Evolutionary conservation across 192 early-diverging fungal genomes (phyloP).

Genomic region (Diversispora eburnea): DNA sequence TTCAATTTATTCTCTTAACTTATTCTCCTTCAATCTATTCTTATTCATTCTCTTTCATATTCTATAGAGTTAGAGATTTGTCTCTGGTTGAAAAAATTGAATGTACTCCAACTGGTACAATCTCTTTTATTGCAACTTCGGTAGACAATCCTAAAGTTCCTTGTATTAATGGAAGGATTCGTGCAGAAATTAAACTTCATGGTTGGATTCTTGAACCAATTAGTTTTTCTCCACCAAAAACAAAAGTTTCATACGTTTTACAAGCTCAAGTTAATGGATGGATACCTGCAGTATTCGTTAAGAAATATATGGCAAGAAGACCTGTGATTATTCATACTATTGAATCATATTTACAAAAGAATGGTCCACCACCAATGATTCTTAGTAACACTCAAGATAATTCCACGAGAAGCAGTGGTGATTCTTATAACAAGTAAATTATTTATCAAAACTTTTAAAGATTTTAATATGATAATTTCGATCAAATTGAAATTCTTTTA

Average conservation of each 20-base stretch:
- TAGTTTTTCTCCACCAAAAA: slow-evolving; percentile 43
- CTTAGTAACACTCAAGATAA: not conserved
- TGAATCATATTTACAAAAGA: slow-evolving; percentile 51
- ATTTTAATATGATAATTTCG: too few species aligned
- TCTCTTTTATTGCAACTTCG: slow-evolving; percentile 48
- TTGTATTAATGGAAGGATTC: slow-evolving; percentile 38
- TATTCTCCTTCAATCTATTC: not conserved
- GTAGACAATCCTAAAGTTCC: slow-evolving; percentile 49
- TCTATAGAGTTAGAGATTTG: slow-evolving; percentile 33
- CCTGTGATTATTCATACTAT: slow-evolving; percentile 51
- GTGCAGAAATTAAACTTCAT: slow-evolving; percentile 46
- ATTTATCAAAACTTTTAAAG: too few species aligned
- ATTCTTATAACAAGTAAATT: too few species aligned
- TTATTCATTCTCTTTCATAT: not conserved
- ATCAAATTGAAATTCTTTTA: too few species aligned
- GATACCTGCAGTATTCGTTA: slow-evolving; percentile 50
- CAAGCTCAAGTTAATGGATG: slow-evolving; percentile 51
- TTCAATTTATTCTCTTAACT: not conserved
- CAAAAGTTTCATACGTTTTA: slow-evolving; percentile 53
- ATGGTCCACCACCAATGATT: slow-evolving; percentile 28
- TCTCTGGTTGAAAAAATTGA: slow-evolving; percentile 48
- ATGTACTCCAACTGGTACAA: slow-evolving; percentile 41
- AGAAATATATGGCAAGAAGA: slow-evolving; percentile 46
- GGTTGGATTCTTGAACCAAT: slow-evolving; percentile 59
- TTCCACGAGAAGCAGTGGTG: not conserved